Conservation (phyloP, 495 filamentous ascomycete genomes). For the Aspergillus mulundensis region DNA sequence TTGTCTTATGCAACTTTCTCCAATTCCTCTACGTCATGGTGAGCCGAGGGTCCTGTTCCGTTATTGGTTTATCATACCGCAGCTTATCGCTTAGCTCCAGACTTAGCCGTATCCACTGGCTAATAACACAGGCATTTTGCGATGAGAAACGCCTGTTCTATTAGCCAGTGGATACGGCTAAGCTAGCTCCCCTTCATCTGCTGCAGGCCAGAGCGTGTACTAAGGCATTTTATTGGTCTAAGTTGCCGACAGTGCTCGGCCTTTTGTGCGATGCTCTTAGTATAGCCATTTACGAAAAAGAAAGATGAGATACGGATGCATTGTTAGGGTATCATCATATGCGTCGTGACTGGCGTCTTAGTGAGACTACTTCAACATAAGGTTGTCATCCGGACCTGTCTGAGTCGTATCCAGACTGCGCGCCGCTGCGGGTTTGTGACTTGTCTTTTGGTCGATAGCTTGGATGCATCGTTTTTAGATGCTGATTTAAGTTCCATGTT, state of each 20-base stretch:
- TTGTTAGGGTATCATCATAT: too few species aligned
- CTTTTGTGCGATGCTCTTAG: conserved; percentile 1
- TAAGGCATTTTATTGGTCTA: not conserved
- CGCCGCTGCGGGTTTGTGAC: not conserved
- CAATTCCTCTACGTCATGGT: conserved; percentile 7
- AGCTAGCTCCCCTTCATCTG: too few species aligned
- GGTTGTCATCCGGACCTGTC: not conserved
- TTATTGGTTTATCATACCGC: not conserved
- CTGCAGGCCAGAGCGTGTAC: too few species aligned
- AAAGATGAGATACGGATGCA: too few species aligned
- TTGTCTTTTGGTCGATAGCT: conserved; percentile 9
- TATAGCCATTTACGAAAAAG: not conserved
- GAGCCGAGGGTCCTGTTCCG: not conserved
- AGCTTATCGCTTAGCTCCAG: too few species aligned
- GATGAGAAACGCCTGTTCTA: too few species aligned
- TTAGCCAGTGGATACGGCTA: too few species aligned
- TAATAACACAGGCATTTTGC: too few species aligned
- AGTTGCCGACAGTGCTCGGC: not conserved
- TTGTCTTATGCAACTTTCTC: not conserved
- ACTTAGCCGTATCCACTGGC: too few species aligned
- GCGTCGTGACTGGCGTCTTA: too few species aligned
- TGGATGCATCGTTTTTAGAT: conserved; percentile 34
- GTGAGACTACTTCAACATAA: too few species aligned
- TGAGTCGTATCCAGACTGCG: not conserved
- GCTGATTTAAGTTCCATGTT: conserved; percentile 38